Percentiles rank a stretch among this genome's conserved stretches.
phyloP scores from a whole-genome alignment of 257 asterid species.

The Leptodermis oblonga region DNA sequence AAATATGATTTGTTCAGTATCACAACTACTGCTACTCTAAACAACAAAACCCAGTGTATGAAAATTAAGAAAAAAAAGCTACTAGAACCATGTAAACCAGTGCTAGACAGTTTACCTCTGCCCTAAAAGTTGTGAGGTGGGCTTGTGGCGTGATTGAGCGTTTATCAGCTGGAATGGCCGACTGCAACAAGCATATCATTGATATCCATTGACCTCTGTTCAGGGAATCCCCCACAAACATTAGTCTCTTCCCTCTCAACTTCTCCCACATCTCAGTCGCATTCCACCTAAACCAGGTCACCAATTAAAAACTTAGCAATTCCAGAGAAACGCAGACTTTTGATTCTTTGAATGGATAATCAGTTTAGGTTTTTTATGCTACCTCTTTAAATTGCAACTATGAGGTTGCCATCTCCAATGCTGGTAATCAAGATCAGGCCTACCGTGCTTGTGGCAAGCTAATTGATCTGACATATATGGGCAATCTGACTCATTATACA shows the following conservation, averaged over 20 bases:
- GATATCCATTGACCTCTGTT: slow-evolving; percentile 98
- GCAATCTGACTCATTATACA: slow-evolving; percentile 70
- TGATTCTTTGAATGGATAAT: neutral
- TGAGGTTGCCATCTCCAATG: slow-evolving; percentile 93
- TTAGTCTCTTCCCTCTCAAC: slow-evolving; percentile 80
- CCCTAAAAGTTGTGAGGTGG: slow-evolving; percentile 76
- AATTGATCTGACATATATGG: slow-evolving; percentile 91
- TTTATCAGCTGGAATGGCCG: slow-evolving; percentile 55
- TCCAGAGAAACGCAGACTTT: neutral
- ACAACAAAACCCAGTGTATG: neutral
- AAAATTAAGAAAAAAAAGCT: neutral
- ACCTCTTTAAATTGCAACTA: slow-evolving; percentile 55
- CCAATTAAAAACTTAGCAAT: neutral
- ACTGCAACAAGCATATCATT: slow-evolving; percentile 74
- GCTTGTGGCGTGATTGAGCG: slow-evolving; percentile 79
- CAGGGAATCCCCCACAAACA: slow-evolving; percentile 95
- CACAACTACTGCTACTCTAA: neutral
- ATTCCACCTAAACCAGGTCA: slow-evolving; percentile 66
- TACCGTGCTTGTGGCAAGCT: slow-evolving; percentile 78
- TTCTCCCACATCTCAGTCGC: slow-evolving; percentile 84
- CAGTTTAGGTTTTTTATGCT: neutral
- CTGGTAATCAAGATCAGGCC: slow-evolving; percentile 54
- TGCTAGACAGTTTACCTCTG: slow-evolving; percentile 49
- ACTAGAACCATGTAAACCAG: neutral
- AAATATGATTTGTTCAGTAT: slow-evolving; percentile 8